A percentile compares a stretch with the other conserved stretches of the same genome.
phyloP scores from a whole-genome alignment of 352 stramenopile species.

The Phytophthora palmivora region DNA sequence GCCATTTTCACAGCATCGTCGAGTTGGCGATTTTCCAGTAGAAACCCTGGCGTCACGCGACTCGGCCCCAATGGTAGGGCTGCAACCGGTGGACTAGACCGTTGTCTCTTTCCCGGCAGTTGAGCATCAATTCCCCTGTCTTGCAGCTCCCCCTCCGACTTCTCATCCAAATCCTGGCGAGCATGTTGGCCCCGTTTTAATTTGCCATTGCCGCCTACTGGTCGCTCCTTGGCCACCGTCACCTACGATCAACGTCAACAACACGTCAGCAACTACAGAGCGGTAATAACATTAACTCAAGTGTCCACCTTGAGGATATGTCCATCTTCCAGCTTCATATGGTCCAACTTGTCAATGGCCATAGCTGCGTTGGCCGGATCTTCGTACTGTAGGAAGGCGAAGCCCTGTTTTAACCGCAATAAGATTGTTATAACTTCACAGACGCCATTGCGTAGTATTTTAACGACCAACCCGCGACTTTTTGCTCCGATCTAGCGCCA shows the following conservation, averaged over 20 bases:
- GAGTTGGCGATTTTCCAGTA: constrained; percentile 26
- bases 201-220: constrained; percentile 51
- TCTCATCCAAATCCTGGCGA: constrained; percentile 45
- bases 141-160: constrained; percentile 15
- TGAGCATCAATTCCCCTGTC: constrained; percentile 37
- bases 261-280: constrained; percentile 5
- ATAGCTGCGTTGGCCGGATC: constrained; percentile 45
- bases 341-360: constrained; percentile 74
- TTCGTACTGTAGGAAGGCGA: constrained; percentile 84
- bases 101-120: constrained; percentile 64
- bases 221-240: constrained; percentile 66
- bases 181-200: constrained; percentile 75
- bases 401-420: constrained; percentile 48
- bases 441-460: neutral
- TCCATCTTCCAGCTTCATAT: constrained; percentile 65
- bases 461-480: constrained; percentile 64
- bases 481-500: constrained; percentile 80
- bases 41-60: constrained; percentile 17
- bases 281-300: constrained; percentile 1
- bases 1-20: constrained; percentile 1
- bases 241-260: constrained; percentile 46
- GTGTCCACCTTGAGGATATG: constrained; percentile 72
- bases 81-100: constrained; percentile 54
- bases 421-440: neutral
- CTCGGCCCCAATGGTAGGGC: constrained; percentile 15